Evolutionary conservation across 305 asterid species (phyloP).

Genomic region (Ilex paraguariensis): DNA sequence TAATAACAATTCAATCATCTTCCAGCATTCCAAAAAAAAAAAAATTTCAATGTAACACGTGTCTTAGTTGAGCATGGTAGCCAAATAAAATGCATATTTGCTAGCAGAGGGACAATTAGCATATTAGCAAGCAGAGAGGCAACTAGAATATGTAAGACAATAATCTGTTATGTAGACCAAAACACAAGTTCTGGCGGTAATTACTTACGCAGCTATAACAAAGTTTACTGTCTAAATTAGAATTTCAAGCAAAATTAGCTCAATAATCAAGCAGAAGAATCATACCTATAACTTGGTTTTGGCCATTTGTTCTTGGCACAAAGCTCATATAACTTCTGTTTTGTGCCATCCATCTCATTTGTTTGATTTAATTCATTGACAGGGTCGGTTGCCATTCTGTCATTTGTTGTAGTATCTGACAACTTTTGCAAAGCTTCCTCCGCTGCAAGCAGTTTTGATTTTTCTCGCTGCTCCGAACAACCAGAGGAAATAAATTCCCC

Average conservation of each 20-base stretch:
- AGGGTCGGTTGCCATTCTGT: slow-evolving; percentile 1
- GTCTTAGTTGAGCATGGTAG: too few species aligned
- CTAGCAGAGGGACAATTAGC: too few species aligned
- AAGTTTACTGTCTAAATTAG: neutral
- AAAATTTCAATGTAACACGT: too few species aligned
- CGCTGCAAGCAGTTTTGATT: slow-evolving; percentile 75
- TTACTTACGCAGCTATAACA: neutral
- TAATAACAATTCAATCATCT: too few species aligned
- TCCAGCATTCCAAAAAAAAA: too few species aligned
- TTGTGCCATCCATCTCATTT: slow-evolving; percentile 52
- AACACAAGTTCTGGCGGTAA: neutral
- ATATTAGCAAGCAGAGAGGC: too few species aligned
- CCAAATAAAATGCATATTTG: too few species aligned
- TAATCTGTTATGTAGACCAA: neutral
- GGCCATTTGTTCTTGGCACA: slow-evolving; percentile 79
- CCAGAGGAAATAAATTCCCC: slow-evolving; percentile 56
- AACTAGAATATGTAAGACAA: neutral
- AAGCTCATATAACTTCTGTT: slow-evolving; percentile 61
- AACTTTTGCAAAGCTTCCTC: slow-evolving; percentile 57
- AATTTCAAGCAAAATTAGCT: neutral
- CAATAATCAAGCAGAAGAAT: neutral
- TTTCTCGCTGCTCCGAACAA: slow-evolving; percentile 63
- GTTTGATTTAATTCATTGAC: slow-evolving; percentile 26
- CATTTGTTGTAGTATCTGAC: slow-evolving; percentile 16
- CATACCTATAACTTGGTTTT: slow-evolving; percentile 66